Evolutionary conservation across 225 moss, liverwort and hornwort genomes (phyloP).

Genomic region (Anthoceros angustus): DNA sequence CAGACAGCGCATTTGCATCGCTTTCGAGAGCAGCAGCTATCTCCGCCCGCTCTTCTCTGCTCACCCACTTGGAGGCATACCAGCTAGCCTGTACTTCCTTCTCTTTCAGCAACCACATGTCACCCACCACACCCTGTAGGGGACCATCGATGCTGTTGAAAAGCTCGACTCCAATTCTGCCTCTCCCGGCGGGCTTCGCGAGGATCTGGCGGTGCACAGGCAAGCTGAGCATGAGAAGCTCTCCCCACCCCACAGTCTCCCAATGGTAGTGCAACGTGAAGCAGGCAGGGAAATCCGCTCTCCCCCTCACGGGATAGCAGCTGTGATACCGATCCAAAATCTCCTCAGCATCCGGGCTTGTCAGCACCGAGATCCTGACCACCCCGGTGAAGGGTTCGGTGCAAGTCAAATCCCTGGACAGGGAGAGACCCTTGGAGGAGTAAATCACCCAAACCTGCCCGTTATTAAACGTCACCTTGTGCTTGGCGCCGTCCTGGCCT

Average conservation of each 20-base stretch:
- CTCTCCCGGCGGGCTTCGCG: conserved; percentile 13
- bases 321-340: conserved; percentile 56
- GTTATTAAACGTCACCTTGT: conserved; percentile 62
- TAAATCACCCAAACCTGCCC: conserved; percentile 79
- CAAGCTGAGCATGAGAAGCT: conserved; percentile 67
- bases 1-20: conserved; percentile 33
- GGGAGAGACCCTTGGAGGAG: conserved; percentile 36
- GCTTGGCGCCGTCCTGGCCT: conserved; percentile 42
- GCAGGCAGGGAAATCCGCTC: conserved; percentile 44
- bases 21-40: conserved; percentile 37
- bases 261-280: conserved; percentile 57
- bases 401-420: conserved; percentile 21
- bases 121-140: conserved; percentile 61
- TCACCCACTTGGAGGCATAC: conserved; percentile 46
- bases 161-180: conserved; percentile 11
- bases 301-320: conserved; percentile 58
- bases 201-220: conserved; percentile 67
- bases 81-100: conserved; percentile 25
- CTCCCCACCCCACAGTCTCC: conserved; percentile 57
- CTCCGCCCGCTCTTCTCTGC: conserved; percentile 20
- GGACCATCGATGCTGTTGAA: conserved; percentile 59
- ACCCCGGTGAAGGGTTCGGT: conserved; percentile 37
- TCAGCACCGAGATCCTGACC: conserved; percentile 43
- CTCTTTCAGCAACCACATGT: conserved; percentile 43
- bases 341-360: conserved; percentile 20